Conservation (phyloP, 768 basidiomycete species). For the Suillus bovinus region DNA sequence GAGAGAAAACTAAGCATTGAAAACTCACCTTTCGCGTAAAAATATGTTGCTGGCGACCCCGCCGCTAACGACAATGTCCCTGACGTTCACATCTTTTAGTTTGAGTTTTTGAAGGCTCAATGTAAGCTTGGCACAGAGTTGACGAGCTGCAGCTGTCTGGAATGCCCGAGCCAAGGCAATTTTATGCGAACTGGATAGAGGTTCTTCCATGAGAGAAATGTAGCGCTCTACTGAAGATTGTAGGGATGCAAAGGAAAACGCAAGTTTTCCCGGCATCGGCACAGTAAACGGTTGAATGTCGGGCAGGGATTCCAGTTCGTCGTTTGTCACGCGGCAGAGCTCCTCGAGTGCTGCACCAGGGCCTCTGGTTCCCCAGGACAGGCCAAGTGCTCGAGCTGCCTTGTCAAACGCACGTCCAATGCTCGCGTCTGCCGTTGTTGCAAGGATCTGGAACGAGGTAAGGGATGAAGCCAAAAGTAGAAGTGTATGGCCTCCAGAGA, state of each 20-base stretch:
- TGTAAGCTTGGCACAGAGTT: conserved; percentile 73
- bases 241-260: conserved; percentile 81
- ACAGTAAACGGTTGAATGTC: conserved; percentile 43
- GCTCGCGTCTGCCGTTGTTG: conserved; percentile 72
- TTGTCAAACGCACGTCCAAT: conserved; percentile 87
- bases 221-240: conserved; percentile 68
- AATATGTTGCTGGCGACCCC: conserved; percentile 89
- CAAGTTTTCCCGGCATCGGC: conserved; percentile 53
- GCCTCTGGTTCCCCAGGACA: conserved; percentile 63
- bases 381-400: conserved; percentile 64
- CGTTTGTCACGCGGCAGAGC: conserved; percentile 46
- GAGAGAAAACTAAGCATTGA: neutral
- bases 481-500: conserved; percentile 95
- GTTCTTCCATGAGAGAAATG: conserved; percentile 41
- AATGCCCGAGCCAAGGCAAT: conserved; percentile 66
- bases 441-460: conserved; percentile 56
- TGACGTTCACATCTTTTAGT: conserved; percentile 45
- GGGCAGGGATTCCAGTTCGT: conserved; percentile 24
- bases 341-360: conserved; percentile 83
- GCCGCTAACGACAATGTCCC: conserved; percentile 79
- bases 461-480: conserved; percentile 70
- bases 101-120: conserved; percentile 40
- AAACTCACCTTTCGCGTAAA: conserved; percentile 60
- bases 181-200: conserved; percentile 27
- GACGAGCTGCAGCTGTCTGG: conserved; percentile 67